phyloP scores from a whole-genome alignment of 768 basidiomycete species.

The Boletus sensibilis region DNA sequence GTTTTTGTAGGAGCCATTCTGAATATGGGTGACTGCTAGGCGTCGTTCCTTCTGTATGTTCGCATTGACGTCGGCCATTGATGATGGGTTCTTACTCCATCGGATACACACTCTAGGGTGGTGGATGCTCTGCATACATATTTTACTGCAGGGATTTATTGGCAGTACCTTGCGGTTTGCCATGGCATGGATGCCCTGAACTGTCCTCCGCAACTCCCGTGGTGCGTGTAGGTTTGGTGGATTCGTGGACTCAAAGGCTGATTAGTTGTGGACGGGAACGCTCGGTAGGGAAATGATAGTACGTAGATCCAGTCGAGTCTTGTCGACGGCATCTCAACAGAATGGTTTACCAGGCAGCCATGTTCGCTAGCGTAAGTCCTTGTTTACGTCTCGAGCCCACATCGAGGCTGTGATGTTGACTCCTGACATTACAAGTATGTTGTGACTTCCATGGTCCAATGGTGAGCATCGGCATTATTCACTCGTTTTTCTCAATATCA shows the following conservation, averaged over 20 bases:
- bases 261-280: not conserved
- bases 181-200: not conserved
- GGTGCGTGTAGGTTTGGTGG: not conserved
- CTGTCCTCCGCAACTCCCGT: not conserved
- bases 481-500: not conserved
- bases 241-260: not conserved
- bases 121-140: conserved; percentile 1
- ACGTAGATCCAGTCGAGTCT: not conserved
- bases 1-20: not conserved
- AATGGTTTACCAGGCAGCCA: not conserved
- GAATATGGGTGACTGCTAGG: not conserved
- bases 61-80: not conserved
- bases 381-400: too few species aligned
- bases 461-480: not conserved
- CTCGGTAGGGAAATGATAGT: conserved; percentile 3
- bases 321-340: not conserved
- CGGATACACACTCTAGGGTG: not conserved
- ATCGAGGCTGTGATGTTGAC: not conserved
- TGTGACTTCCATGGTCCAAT: conserved; percentile 9
- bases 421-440: not conserved
- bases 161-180: not conserved
- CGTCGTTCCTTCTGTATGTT: conserved; percentile 2
- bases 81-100: not conserved
- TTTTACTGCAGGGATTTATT: not conserved
- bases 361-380: conserved; percentile 1